Conservation (phyloP, 2,329 filamentous ascomycete genomes). For the Sporothrix dimorphospora region DNA sequence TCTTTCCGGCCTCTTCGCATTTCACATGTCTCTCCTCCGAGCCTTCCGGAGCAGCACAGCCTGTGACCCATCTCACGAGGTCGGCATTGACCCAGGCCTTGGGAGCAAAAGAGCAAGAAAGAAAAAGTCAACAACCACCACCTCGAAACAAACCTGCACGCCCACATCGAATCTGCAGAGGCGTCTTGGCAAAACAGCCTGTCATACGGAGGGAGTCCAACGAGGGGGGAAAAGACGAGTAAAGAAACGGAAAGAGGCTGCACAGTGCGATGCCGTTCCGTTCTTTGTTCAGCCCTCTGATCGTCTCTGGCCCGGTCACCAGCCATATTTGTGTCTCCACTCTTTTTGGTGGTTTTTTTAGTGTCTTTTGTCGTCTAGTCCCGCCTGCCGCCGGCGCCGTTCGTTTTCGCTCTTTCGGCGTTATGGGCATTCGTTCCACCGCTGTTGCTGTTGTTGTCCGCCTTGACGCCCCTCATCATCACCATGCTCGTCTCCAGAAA, state of each 20-base stretch:
- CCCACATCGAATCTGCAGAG: conserved; percentile 20
- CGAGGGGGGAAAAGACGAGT: neutral
- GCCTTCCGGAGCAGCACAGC: conserved; percentile 6
- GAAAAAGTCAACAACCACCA: neutral
- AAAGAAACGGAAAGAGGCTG: neutral
- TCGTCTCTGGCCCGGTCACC: neutral
- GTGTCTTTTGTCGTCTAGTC: conserved; percentile 7
- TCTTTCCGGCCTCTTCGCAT: neutral
- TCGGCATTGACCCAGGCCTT: neutral
- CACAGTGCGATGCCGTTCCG: conserved; percentile 1
- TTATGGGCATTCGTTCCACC: neutral
- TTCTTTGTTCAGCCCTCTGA: conserved; percentile 13
- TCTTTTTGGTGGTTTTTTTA: neutral
- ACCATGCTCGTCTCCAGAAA: neutral
- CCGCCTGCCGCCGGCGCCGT: conserved; percentile 7
- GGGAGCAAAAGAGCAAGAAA: neutral
- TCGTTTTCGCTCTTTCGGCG: conserved; percentile 11
- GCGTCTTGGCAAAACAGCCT: conserved; percentile 7
- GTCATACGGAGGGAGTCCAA: neutral
- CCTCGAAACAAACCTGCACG: neutral
- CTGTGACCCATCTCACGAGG: neutral
- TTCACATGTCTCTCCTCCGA: conserved; percentile 8
- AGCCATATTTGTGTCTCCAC: neutral
- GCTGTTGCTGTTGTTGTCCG: neutral
- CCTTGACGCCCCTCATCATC: neutral